Evolutionary conservation across 2,329 filamentous ascomycete genomes (phyloP).

Genomic region (Arthroderma sp.): DNA sequence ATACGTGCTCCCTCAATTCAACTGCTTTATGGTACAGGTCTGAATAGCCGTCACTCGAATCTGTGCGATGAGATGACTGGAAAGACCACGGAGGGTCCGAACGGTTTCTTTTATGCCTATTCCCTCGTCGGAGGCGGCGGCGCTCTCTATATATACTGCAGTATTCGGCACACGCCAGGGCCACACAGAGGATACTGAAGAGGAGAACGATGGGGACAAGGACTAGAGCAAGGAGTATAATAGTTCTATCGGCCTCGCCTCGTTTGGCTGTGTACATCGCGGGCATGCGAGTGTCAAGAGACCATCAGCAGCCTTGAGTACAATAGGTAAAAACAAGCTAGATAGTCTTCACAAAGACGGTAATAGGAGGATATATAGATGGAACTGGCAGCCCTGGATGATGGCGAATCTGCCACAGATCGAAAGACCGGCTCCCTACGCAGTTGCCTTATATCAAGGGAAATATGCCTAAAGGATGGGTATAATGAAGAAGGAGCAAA

Average conservation of each 20-base stretch:
- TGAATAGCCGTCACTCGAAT: conserved; percentile 16
- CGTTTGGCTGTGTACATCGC: conserved; percentile 3
- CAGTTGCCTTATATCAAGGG: no score
- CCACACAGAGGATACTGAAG: conserved; percentile 24
- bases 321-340: no score
- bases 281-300: not conserved
- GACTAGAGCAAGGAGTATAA: conserved; percentile 32
- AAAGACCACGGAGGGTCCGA: conserved; percentile 21
- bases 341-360: no score
- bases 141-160: conserved; percentile 16
- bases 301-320: no score
- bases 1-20: conserved; percentile 11
- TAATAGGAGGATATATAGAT: no score
- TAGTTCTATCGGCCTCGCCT: conserved; percentile 9
- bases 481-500: no score
- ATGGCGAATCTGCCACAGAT: no score
- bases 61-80: conserved; percentile 15
- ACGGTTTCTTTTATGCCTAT: conserved; percentile 16
- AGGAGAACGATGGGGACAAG: conserved; percentile 36
- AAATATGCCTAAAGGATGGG: no score
- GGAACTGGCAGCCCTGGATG: no score
- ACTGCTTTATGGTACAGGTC: conserved; percentile 17
- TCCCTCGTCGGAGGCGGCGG: conserved; percentile 16
- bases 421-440: no score
- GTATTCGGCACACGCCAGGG: conserved; percentile 27